Percentiles rank a stretch among this genome's conserved stretches.
Evolutionary conservation across 2,329 filamentous ascomycete species (phyloP).

Genomic region (Neurospora crassa): DNA sequence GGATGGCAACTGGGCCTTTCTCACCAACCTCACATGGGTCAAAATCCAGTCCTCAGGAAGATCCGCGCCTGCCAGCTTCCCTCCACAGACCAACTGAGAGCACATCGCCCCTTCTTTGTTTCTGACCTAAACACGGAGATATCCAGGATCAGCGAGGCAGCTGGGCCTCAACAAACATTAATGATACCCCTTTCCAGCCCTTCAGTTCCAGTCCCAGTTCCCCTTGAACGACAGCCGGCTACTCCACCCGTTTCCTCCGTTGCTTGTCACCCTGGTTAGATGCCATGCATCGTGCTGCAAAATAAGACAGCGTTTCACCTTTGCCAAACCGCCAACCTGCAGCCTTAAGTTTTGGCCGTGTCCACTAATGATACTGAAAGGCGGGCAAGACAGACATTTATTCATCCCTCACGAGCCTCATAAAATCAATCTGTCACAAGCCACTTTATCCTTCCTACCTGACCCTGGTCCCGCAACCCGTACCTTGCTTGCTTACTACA

Average conservation of each 20-base stretch:
- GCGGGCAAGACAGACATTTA: neutral
- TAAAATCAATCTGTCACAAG: neutral
- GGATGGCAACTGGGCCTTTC: slow-evolving; percentile 76
- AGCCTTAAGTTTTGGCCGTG: neutral
- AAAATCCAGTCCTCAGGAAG: slow-evolving; percentile 58
- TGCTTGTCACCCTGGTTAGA: neutral
- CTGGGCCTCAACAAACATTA: neutral
- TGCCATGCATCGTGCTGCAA: neutral
- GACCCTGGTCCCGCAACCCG: neutral
- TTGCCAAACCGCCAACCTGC: neutral
- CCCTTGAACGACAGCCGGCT: neutral
- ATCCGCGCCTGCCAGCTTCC: slow-evolving; percentile 65
- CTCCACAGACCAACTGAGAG: slow-evolving; percentile 38
- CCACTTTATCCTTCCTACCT: neutral
- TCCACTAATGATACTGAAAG: neutral
- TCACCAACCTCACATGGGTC: slow-evolving; percentile 68
- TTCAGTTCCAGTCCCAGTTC: neutral
- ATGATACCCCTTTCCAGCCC: neutral
- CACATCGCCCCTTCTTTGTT: neutral
- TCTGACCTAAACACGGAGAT: neutral
- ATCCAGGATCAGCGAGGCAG: neutral
- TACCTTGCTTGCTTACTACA: neutral
- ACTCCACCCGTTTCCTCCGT: neutral
- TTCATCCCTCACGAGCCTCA: neutral
- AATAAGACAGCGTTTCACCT: neutral